Percentiles rank a stretch among this genome's conserved stretches.
These are phyloP conservation scores for Solanum pennellii DNA, from an alignment of 257 asterid genomes.

Conservation along the genomic window DNA sequence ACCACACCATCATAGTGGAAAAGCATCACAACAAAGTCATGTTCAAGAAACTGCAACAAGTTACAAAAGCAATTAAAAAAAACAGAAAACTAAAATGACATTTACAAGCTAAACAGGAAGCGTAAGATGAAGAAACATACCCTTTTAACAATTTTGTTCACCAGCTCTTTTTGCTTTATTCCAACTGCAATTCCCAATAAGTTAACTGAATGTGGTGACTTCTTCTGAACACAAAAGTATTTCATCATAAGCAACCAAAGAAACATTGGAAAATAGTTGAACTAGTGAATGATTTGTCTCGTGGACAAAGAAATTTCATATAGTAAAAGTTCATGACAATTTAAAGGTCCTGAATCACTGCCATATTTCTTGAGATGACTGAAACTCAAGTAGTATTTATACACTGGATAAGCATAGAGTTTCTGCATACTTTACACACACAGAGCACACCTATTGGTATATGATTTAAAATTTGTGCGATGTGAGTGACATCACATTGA, in stretches of 20 bases:
- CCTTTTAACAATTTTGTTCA: slow-evolving; percentile 51
- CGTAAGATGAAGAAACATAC: slow-evolving; percentile 15
- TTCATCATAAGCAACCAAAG: neutral
- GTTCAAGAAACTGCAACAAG: slow-evolving; percentile 51
- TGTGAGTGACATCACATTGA: neutral
- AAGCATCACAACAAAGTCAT: slow-evolving; percentile 57
- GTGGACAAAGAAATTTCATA: neutral
- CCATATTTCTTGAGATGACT: neutral
- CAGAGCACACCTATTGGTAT: too few species aligned
- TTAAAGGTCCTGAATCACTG: neutral
- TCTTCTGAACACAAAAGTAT: slow-evolving; percentile 26
- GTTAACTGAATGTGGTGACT: slow-evolving; percentile 15
- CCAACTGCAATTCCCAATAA: slow-evolving; percentile 82
- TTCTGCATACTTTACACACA: neutral
- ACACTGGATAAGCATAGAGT: neutral
- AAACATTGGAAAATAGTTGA: neutral
- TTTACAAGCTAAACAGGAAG: neutral
- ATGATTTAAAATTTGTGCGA: neutral
- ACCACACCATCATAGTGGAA: slow-evolving; percentile 79
- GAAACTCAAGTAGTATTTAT: neutral
- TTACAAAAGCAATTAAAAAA: neutral
- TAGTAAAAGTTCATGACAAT: neutral
- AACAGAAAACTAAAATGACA: neutral
- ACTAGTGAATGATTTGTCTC: neutral
- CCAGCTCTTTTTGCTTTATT: slow-evolving; percentile 51